Evolutionary conservation across 2,329 filamentous ascomycete species (phyloP), one percentile per base, ranked within the genome.

Genomic region (Paecilomyces dactylethromorphus): DNA sequence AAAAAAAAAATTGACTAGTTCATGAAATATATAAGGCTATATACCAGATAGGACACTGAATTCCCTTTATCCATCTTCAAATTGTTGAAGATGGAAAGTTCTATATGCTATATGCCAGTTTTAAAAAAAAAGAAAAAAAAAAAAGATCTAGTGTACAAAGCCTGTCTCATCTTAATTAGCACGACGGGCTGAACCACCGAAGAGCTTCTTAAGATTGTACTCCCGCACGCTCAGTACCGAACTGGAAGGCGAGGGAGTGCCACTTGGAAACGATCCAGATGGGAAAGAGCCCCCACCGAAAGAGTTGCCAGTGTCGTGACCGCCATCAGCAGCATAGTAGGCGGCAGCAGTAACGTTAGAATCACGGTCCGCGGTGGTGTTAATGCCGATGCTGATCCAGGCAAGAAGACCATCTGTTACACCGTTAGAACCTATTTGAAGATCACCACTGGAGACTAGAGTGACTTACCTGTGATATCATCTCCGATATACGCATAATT

Each of bases 401-500:
- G 76, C 78, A 39, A 81, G 74, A 26, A 81, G 64, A 18, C 79
- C 79, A 60, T 81, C 79, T 45, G 5, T 45, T n/a, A 18, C 39
- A 15, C 4, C n/a, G 15, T 45, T 18, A 45, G 39, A 18, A 7
- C 10, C 35, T 18, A n/a, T 45, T 45, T 2, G 5, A 8, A 21
- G 15, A 29, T 29, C 18, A 18, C 3, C 39, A 45, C 6, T 45
- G n/a, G n/a, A 45, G 5, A 10, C n/a, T 11, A 10, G 39, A 45
- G 39, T 10, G 21, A 18, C 39, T 45, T 45, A 45, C 39, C 39
- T 11, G 71, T 64, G 21, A 81, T 67, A 21, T 72, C 69, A 31
- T 82, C 77, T 3, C 82, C 81, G 26, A 84, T 78, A 57, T 81
- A 79, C 50, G 81, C 73, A 60, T 82, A 84, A 66, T 84, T 79